These are phyloP conservation scores for Tolypocladium ovalisporum DNA, from an alignment of 2,329 filamentous ascomycete genomes.

Conservation along the genomic window DNA sequence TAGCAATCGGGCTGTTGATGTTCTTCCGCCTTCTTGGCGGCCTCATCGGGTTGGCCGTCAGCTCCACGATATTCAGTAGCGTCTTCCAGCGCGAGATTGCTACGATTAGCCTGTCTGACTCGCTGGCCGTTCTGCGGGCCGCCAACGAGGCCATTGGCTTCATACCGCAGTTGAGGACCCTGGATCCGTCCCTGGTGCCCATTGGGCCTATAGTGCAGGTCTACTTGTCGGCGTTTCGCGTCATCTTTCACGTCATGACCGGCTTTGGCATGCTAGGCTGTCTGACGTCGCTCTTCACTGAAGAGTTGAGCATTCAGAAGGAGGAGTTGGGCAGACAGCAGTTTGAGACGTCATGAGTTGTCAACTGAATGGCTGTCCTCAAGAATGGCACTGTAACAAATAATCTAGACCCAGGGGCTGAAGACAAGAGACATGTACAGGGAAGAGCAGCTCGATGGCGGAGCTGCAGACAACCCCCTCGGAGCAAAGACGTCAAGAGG, in stretches of 20 bases:
- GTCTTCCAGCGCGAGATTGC: not conserved
- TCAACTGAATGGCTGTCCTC: not conserved
- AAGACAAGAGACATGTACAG: too few relatives aligned
- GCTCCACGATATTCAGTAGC: not conserved
- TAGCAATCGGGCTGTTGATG: not conserved
- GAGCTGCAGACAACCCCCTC: too few relatives aligned
- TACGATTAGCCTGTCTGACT: not conserved
- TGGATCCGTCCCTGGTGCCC: not conserved
- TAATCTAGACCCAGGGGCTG: not conserved
- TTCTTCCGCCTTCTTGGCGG: not conserved
- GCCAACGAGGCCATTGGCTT: not conserved
- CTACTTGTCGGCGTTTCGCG: not conserved
- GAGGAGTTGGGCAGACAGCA: not conserved
- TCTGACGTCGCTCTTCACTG: not conserved
- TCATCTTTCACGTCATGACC: not conserved
- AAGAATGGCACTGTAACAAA: not conserved
- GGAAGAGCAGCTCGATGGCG: too few relatives aligned
- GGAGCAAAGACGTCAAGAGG: too few relatives aligned
- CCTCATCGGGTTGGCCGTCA: not conserved
- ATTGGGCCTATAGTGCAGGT: not conserved
- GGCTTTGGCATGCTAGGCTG: not conserved
- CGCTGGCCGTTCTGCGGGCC: not conserved
- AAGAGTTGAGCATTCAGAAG: not conserved
- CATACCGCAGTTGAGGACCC: not conserved
- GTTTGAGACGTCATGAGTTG: not conserved